Evolutionary conservation across 148 eudicot genomes (phyloP), one percentile per base, ranked within the genome.

Genomic region (Suaeda aralocaspica): DNA sequence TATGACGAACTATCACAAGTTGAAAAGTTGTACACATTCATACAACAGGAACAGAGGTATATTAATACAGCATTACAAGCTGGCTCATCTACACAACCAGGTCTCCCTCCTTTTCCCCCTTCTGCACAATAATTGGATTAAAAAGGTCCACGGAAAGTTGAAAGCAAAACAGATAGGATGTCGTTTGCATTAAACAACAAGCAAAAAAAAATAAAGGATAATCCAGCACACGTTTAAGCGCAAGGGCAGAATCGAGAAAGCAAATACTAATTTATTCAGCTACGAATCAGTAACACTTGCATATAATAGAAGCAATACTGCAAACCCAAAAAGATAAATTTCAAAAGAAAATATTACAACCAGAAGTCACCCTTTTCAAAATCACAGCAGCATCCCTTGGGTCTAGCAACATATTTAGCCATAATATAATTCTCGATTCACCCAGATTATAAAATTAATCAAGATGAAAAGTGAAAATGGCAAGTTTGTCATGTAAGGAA

Each of bases 381-480:
- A n/a, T 65, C 29, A 14, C 57, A 67, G 76, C 49, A 77, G 72
- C 76, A 51, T 66, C 36, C 33, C 45, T 15, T 72, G 58, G 73
- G 72, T 72, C 52, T 33, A 71, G 71, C 48, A 30, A 42, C 45
- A 33, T 56, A 31, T 79, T 59, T 82, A 58, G 82, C 83, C 82
- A 79, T 42, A 36, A 52, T 51, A 41, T 29, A 53, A 62, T 52
- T 67, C 72, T 65, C 68, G 64, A 76, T 63, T 72, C 85, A 79
- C 78, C 77, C 67, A 71, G 83, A 76, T 56, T 29, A 33, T 61
- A 66, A 58, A 57, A 66, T 56, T 14, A 58, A 49, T 67, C 82
- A 53, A 66, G 75, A 70, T 66, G 83, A 58, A 58, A 48, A 70
- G 73, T 55, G 75, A 52, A 70, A 55, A 45, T 70, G 85, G 85